phyloP scores from a whole-genome alignment of 2,329 filamentous ascomycete genomes.

The Penicillium sp. region DNA sequence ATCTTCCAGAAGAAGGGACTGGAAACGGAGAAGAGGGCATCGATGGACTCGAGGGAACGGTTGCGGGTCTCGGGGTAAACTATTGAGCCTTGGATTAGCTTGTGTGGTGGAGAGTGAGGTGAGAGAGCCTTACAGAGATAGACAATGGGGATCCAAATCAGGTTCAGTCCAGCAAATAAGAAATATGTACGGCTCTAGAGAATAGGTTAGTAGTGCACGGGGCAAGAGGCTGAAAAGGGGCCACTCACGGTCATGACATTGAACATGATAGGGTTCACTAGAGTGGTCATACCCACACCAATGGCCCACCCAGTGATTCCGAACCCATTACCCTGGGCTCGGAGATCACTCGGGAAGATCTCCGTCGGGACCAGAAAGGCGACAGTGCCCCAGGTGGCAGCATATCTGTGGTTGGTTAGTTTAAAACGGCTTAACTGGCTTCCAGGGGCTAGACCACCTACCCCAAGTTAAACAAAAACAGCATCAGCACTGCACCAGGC shows the following conservation, averaged over 20 bases:
- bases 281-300: slow-evolving; percentile 56
- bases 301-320: slow-evolving; percentile 62
- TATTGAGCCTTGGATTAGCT: slow-evolving; percentile 11
- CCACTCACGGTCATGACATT: slow-evolving; percentile 33
- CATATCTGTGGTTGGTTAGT: slow-evolving; percentile 38
- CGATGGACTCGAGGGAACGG: slow-evolving; percentile 55
- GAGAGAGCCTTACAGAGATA: slow-evolving; percentile 38
- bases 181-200: slow-evolving; percentile 50
- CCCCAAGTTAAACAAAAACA: slow-evolving; percentile 45
- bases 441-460: slow-evolving; percentile 3
- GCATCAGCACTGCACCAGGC: slow-evolving; percentile 50
- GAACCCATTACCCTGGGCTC: slow-evolving; percentile 62
- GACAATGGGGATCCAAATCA: slow-evolving; percentile 54
- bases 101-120: not conserved
- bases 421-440: not conserved
- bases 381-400: slow-evolving; percentile 54
- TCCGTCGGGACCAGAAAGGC: slow-evolving; percentile 57
- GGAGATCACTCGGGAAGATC: slow-evolving; percentile 58
- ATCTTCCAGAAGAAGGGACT: slow-evolving; percentile 50
- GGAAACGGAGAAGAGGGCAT: slow-evolving; percentile 51
- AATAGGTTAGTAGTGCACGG: slow-evolving; percentile 1
- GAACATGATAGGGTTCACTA: slow-evolving; percentile 57
- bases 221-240: not conserved
- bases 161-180: slow-evolving; percentile 54
- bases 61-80: slow-evolving; percentile 56